A percentile compares a stretch with the other conserved stretches of the same genome.
Evolutionary conservation across 768 basidiomycete genomes (phyloP).

Genomic region (Amanita exitialis): DNA sequence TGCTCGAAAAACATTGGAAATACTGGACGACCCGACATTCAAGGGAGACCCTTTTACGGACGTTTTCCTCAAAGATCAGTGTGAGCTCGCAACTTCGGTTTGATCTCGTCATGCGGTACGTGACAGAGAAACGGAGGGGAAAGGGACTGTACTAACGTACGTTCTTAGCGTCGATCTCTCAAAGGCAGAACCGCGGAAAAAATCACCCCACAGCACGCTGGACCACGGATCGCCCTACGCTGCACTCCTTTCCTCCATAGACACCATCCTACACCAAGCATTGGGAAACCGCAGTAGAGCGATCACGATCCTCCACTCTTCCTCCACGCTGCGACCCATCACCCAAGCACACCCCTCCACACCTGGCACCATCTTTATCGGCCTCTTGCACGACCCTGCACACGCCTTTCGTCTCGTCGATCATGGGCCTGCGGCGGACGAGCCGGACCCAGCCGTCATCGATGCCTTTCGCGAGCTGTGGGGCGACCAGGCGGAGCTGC

Average conservation of each 20-base stretch:
- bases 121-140: constrained; percentile 3
- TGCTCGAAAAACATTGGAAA: constrained; percentile 61
- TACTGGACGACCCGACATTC: constrained; percentile 36
- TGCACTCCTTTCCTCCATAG: constrained; percentile 44
- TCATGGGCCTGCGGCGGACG: constrained; percentile 76
- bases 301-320: constrained; percentile 47
- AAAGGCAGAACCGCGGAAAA: constrained; percentile 30
- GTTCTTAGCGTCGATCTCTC: constrained; percentile 44
- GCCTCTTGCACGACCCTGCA: constrained; percentile 62
- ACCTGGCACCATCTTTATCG: constrained; percentile 49
- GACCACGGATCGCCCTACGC: constrained; percentile 54
- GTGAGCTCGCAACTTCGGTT: constrained; percentile 57
- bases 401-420: constrained; percentile 83
- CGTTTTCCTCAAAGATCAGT: constrained; percentile 66
- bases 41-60: constrained; percentile 56
- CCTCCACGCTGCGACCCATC: constrained; percentile 31
- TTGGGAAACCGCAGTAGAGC: constrained; percentile 67
- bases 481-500: constrained; percentile 86
- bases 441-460: constrained; percentile 37
- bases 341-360: constrained; percentile 47
- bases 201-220: constrained; percentile 33
- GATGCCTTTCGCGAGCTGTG: constrained; percentile 75
- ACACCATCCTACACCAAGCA: constrained; percentile 44
- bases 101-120: constrained; percentile 61
- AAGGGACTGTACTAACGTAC: not conserved